These are phyloP conservation scores for Puccinia hordei DNA, from an alignment of 1,284 basidiomycete species.

Conservation along the genomic window DNA sequence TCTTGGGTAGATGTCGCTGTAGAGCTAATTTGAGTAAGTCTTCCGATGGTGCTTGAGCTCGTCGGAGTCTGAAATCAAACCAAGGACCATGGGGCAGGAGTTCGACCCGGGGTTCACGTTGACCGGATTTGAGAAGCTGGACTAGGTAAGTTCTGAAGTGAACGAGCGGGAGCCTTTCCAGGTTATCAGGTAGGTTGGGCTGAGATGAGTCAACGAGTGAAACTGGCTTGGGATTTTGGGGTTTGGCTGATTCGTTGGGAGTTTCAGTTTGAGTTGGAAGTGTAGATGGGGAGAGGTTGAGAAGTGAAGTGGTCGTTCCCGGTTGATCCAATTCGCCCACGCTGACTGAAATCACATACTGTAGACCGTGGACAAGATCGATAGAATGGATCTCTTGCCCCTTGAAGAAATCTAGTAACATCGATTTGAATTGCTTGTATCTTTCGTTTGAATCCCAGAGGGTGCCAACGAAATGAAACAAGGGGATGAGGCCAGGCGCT, in stretches of 20 bases:
- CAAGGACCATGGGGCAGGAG: constrained; percentile 87
- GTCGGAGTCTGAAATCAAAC: constrained; percentile 78
- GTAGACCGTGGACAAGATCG: constrained; percentile 40
- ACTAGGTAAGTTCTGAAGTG: constrained; percentile 87
- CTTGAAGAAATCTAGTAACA: constrained; percentile 84
- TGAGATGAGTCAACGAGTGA: constrained; percentile 56
- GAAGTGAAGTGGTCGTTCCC: constrained; percentile 30
- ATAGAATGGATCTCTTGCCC: constrained; percentile 78
- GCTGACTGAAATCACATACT: constrained; percentile 67
- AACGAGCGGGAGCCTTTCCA: constrained; percentile 68
- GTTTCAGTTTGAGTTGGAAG: constrained; percentile 47
- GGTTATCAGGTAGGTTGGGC: constrained; percentile 57
- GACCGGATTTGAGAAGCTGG: constrained; percentile 73
- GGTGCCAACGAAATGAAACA: constrained; percentile 88
- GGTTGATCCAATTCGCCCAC: constrained; percentile 74
- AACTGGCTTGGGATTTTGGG: constrained; percentile 60
- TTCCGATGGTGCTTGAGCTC: constrained; percentile 73
- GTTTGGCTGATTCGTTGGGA: constrained; percentile 53
- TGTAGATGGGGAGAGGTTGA: constrained; percentile 13
- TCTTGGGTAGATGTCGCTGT: constrained; percentile 68
- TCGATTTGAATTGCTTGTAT: constrained; percentile 88
- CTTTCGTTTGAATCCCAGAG: constrained; percentile 66
- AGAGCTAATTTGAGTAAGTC: constrained; percentile 80
- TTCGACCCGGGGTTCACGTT: constrained; percentile 75
- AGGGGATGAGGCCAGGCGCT: constrained; percentile 83